Base-by-base conservation (phyloP, 2,329 filamentous ascomycete species). In the Diaporthe velutina region DNA sequence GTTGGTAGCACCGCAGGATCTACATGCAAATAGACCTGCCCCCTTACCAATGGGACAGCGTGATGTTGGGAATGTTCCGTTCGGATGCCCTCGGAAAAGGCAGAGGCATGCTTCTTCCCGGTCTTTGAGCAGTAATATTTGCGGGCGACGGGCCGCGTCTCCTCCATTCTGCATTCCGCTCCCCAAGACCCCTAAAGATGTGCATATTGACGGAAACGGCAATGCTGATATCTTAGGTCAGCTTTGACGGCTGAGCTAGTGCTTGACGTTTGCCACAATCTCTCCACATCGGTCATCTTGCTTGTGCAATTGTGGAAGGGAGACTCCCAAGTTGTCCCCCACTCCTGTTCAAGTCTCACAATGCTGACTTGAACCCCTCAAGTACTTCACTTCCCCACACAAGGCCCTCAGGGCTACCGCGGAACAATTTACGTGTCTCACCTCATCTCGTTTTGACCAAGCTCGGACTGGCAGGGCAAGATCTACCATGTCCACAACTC, bases 31-130 rank as follows among this genome's bases (percentile, higher is more conserved):
- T n/a, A n/a, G 28, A 6, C n/a, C 42, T n/a, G 28, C n/a, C 15
- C n/a, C 25, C 19, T 67, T 67, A 28, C 61, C 61, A 67, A 67
- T 67, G 61, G 42, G 42, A 50, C 61, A 22, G 33, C 22, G 30
- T 7, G 19, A 4, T 35, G 61, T 50, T 52, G 42, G 19, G 61
- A 33, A 48, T 67, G 30, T 25, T 25, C 30, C 45, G 30, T 15
- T 30, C 42, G 61, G 52, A 3, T 8, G 28, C 1, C 19, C 61
- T 67, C 45, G 42, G 45, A 35, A 22, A 67, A 6, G 61, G 38
- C 19, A 67, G n/a, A 52, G 30, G 22, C 61, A 35, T 66, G 28
- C 61, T 66, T 66, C 61, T 66, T 66, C 42, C 25, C 40, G 40
- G 61, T 25, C 61, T 35, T 50, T 13, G 7, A 17, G 35, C 8